Conservation (phyloP, 1,284 basidiomycete species). For the Ganoderma sinense region DNA sequence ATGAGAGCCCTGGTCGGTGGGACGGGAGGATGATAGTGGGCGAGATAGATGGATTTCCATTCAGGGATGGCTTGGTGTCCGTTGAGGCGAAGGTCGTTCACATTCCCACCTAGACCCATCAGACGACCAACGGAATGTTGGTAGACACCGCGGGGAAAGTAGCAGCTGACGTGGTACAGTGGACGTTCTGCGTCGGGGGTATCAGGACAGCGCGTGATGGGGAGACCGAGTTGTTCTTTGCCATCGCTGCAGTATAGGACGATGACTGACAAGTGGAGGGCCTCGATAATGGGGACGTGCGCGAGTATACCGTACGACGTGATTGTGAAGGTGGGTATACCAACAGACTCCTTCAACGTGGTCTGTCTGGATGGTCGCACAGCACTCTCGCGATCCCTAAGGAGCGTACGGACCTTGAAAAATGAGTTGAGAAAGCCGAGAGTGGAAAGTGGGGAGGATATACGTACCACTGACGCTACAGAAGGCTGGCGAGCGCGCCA, state of each 20-base stretch:
- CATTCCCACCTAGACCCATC: background rate
- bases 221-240: background rate
- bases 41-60: background rate
- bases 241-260: background rate
- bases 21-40: background rate
- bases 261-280: background rate
- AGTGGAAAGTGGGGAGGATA: background rate
- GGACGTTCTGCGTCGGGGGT: background rate
- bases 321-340: background rate
- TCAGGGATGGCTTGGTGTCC: background rate
- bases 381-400: background rate
- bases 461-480: background rate
- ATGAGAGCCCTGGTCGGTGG: background rate
- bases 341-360: background rate
- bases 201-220: background rate
- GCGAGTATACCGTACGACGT: background rate
- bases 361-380: background rate
- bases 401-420: background rate
- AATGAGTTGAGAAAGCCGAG: background rate
- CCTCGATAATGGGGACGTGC: background rate
- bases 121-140: background rate
- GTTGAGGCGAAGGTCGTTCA: background rate
- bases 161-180: background rate
- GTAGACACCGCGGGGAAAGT: background rate
- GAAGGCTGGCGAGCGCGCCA: background rate